Evolutionary conservation across 164 flowering plant genomes (phyloP), one percentile per base, ranked within the genome.

Genomic region (Brasenia schreberi): DNA sequence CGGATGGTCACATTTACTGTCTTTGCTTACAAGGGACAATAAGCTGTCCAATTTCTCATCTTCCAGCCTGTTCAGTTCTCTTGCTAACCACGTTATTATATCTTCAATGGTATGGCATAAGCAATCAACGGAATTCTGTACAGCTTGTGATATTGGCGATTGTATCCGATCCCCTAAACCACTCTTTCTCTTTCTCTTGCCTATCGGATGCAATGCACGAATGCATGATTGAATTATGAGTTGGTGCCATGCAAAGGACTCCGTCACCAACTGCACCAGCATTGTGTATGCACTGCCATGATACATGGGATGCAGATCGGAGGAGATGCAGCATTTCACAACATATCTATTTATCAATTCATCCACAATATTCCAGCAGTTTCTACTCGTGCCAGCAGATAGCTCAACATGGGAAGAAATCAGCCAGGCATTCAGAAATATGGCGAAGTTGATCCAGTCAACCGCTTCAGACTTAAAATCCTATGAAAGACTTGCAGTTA

Each of bases 391-490:
- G 64, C 66, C 75, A 66, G 71, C 69, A 19, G 72, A 64, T 23
- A 53, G 69, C 11, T 23, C 68, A n/a, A 70, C 82, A 64, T 73
- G 82, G 61, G 81, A 74, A 65, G 66, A 74, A 70, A 87, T 66
- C 72, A 75, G 84, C 92, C 90, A 89, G 0, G 94, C 92, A 79
- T 89, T 89, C 58, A 75, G 61, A 71, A 93, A 86, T 33, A 93
- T 87, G n/a, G 88, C 84, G 65, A 90, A 90, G 71, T 79, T 89
- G 74, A 87, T 73, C 97, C 89, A 90, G 72, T 87, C 91, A 39
- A 90, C 65, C 62, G 78, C 58, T 67, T 84, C 74, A 2, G 74
- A 71, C 65, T 70, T 75, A 65, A 78, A 70, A 39, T 65, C 87
- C 98, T 93, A 87, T 74, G 23, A 19, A 18, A 61, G 58, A 27